Evolutionary conservation across 1,139 yeast species (phyloP).

Genomic region (Magnusiomyces paraingens): DNA sequence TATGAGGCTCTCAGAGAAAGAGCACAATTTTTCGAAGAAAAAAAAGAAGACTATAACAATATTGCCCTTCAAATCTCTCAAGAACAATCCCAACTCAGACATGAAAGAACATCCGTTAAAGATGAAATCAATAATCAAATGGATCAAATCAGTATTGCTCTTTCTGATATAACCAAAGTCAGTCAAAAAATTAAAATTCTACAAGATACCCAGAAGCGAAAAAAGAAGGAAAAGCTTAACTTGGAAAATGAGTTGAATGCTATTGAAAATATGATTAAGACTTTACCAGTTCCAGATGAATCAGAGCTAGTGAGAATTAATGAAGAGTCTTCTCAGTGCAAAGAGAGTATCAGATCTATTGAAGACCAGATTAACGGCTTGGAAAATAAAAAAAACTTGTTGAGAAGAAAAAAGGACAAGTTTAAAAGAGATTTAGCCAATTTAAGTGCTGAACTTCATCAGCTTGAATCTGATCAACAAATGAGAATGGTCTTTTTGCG

Average conservation of each 20-base stretch:
- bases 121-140: neutral
- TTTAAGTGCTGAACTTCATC: slow-evolving; percentile 38
- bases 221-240: slow-evolving; percentile 38
- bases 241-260: slow-evolving; percentile 27
- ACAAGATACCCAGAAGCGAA: slow-evolving; percentile 33
- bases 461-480: slow-evolving; percentile 43
- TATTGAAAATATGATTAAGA: slow-evolving; percentile 8
- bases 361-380: neutral
- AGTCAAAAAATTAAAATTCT: neutral
- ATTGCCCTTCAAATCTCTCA: neutral
- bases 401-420: slow-evolving; percentile 18
- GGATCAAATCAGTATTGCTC: neutral
- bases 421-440: slow-evolving; percentile 18
- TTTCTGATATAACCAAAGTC: neutral
- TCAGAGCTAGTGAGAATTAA: slow-evolving; percentile 1
- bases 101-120: neutral
- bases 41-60: neutral
- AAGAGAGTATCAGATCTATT: neutral
- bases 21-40: neutral
- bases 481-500: slow-evolving; percentile 19
- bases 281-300: neutral
- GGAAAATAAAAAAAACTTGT: slow-evolving; percentile 9
- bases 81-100: neutral
- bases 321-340: neutral
- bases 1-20: neutral